Evolutionary conservation across 805 yeast genomes (phyloP).

Genomic region (Wickerhamiella spandovensis): DNA sequence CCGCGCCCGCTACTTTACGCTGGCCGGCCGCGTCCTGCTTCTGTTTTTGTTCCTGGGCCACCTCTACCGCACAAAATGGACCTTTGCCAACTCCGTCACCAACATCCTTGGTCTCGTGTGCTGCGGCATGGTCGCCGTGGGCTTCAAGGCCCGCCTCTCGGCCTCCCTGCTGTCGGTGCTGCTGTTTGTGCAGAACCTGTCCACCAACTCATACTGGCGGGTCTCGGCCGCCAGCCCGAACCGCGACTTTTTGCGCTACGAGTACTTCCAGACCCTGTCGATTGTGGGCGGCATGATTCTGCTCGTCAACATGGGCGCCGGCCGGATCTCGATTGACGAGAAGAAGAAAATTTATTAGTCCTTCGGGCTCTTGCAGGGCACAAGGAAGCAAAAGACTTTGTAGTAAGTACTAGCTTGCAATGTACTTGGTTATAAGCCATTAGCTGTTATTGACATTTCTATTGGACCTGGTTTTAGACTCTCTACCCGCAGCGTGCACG

Average conservation of each 20-base stretch:
- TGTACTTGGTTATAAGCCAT: too few species aligned
- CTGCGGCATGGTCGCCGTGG: conserved; percentile 71
- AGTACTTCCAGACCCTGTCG: conserved; percentile 85
- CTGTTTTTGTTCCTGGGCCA: conserved; percentile 77
- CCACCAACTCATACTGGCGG: conserved; percentile 83
- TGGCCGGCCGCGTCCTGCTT: conserved; percentile 79
- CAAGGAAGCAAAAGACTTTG: too few species aligned
- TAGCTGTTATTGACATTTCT: too few species aligned
- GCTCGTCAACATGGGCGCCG: conserved; percentile 93
- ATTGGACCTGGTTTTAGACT: too few species aligned
- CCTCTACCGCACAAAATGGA: conserved; percentile 57
- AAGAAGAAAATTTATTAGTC: conserved; percentile 83
- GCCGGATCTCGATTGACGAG: conserved; percentile 83
- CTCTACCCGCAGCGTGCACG: too few species aligned
- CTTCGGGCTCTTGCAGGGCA: too few species aligned
- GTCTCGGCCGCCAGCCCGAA: conserved; percentile 54
- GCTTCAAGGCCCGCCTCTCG: conserved; percentile 83
- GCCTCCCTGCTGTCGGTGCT: conserved; percentile 56
- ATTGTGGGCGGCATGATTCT: conserved; percentile 88
- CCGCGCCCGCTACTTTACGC: conserved; percentile 61
- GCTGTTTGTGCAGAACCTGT: conserved; percentile 60
- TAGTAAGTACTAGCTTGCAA: too few species aligned
- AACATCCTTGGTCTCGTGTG: conserved; percentile 57
- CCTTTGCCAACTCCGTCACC: conserved; percentile 46
- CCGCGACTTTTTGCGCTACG: conserved; percentile 83